Evolutionary conservation across 179 eudicot species (phyloP).

Genomic region (Pouteria campechiana): DNA sequence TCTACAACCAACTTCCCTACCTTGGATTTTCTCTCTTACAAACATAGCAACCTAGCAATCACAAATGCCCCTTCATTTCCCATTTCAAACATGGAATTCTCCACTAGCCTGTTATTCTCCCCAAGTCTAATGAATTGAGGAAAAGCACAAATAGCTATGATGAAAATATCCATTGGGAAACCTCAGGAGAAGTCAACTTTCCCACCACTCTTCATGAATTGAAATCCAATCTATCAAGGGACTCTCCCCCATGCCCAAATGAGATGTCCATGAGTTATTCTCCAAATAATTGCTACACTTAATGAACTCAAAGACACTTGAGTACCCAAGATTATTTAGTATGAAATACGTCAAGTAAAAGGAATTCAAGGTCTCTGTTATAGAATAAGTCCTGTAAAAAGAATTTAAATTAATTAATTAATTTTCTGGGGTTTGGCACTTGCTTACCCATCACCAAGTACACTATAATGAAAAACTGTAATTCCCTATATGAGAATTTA

Average conservation of each 20-base stretch:
- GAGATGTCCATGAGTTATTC: conserved; percentile 37
- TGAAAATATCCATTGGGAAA: conserved; percentile 19
- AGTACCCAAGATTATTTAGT: too few relatives aligned
- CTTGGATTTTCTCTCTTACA: conserved; percentile 28
- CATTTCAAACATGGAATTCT: conserved; percentile 15
- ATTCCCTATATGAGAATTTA: too few relatives aligned
- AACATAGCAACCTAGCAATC: too few relatives aligned
- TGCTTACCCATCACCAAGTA: too few relatives aligned
- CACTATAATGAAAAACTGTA: too few relatives aligned
- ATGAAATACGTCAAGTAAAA: too few relatives aligned
- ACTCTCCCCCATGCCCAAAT: conserved; percentile 53
- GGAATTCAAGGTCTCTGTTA: too few relatives aligned
- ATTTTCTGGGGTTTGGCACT: too few relatives aligned
- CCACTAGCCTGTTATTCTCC: conserved; percentile 30
- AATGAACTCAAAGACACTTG: too few relatives aligned
- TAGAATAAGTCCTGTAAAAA: too few relatives aligned
- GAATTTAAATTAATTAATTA: too few relatives aligned
- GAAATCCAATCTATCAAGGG: conserved; percentile 53
- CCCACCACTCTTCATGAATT: conserved; percentile 45
- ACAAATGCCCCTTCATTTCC: conserved; percentile 14
- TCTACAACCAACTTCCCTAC: conserved; percentile 18
- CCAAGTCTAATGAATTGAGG: conserved; percentile 19
- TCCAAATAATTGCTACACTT: conserved; percentile 22
- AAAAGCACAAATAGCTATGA: conserved; percentile 11
- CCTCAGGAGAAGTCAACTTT: conserved; percentile 22